These are phyloP conservation scores for Aurinia saxatilis DNA, from an alignment of 345 rosid genomes.

Conservation along the genomic window DNA sequence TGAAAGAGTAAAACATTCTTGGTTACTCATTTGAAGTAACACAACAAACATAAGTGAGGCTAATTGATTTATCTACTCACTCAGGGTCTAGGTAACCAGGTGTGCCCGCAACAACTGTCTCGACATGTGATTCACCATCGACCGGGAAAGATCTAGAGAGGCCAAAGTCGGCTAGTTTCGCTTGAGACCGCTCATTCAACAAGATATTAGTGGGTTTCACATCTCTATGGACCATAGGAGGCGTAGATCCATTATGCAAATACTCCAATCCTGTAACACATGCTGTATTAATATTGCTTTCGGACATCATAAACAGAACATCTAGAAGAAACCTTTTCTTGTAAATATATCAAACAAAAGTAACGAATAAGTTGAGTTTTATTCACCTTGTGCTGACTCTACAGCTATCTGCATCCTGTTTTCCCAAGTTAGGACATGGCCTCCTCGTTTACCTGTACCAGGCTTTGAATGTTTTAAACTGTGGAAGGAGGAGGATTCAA, in stretches of 20 bases:
- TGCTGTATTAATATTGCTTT: neutral
- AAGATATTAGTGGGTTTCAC: conserved; percentile 48
- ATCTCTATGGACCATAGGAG: conserved; percentile 59
- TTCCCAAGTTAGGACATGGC: conserved; percentile 34
- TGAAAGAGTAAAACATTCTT: no score
- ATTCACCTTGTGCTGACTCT: conserved; percentile 49
- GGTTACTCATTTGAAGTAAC: no score
- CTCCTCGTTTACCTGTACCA: conserved; percentile 3
- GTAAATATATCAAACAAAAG: no score
- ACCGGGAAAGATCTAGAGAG: neutral
- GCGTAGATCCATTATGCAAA: conserved; percentile 49
- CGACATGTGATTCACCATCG: neutral
- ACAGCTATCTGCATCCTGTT: conserved; percentile 39
- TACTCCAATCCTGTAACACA: conserved; percentile 27
- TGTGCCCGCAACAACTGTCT: neutral
- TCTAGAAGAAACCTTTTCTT: neutral
- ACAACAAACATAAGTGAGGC: neutral
- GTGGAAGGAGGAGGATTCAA: neutral
- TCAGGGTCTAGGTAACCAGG: neutral
- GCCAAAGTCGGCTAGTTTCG: conserved; percentile 41
- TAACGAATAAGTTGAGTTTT: neutral
- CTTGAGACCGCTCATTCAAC: conserved; percentile 35
- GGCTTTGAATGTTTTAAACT: neutral
- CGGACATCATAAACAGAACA: neutral
- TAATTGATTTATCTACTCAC: neutral